A percentile compares a stretch with the other conserved stretches of the same genome.
Conservation (phyloP, 139 green algal species). For the Dunaliella primolecta region DNA sequence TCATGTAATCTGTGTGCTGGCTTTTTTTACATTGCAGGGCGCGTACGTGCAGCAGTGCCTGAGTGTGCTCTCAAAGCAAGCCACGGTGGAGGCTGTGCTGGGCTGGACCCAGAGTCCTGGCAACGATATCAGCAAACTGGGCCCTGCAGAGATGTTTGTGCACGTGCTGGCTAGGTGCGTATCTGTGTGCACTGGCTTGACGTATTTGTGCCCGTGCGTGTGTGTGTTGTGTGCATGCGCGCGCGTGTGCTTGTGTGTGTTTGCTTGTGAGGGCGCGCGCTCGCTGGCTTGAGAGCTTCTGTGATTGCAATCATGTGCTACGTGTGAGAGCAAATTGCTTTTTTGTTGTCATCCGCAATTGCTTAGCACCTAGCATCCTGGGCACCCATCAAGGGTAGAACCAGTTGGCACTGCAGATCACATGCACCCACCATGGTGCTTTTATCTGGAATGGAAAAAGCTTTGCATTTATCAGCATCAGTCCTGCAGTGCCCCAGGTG, state of each 20-base stretch:
- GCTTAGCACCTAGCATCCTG: no score
- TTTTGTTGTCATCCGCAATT: no score
- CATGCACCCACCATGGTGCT: no score
- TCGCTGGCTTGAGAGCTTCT: not conserved
- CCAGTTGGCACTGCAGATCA: no score
- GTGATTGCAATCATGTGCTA: not conserved
- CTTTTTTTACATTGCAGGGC: not conserved
- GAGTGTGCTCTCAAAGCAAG: slow-evolving; percentile 17
- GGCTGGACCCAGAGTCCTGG: not conserved
- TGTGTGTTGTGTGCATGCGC: not conserved
- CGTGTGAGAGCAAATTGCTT: not conserved
- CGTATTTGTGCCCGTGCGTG: not conserved
- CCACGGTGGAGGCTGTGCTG: not conserved
- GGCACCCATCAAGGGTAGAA: no score
- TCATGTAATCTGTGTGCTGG: not conserved
- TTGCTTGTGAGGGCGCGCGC: not conserved
- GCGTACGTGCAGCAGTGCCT: slow-evolving; percentile 20
- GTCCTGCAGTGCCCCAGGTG: not conserved
- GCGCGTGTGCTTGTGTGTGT: not conserved
- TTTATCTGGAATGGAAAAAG: no score
- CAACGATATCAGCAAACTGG: not conserved
- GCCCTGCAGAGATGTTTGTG: slow-evolving; percentile 26
- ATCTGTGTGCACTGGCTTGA: not conserved
- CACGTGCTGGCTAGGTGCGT: slow-evolving; percentile 17
- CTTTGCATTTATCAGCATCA: no score